A percentile compares a stretch with the other conserved stretches of the same genome.
These are phyloP conservation scores for Beauveria varroae DNA, from an alignment of 2,329 filamentous ascomycete genomes.

Conservation along the genomic window DNA sequence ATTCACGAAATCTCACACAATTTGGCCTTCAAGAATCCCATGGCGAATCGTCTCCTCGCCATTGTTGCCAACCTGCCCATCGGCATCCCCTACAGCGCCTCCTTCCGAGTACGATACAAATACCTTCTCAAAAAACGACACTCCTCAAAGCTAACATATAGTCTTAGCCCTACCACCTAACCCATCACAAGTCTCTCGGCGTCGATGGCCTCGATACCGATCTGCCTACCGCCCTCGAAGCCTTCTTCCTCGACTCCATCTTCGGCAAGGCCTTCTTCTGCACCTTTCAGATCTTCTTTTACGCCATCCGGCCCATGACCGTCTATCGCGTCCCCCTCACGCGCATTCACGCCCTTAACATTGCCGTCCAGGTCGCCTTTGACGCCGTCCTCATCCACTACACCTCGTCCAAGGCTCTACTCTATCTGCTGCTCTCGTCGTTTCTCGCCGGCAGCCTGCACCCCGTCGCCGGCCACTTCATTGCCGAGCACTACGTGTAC, in stretches of 20 bases:
- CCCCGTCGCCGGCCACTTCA: slow-evolving; percentile 94
- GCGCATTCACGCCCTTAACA: slow-evolving; percentile 74
- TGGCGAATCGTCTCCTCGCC: slow-evolving; percentile 77
- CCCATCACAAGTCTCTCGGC: slow-evolving; percentile 96
- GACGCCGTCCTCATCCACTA: slow-evolving; percentile 60
- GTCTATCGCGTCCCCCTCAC: slow-evolving; percentile 87
- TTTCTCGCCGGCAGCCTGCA: slow-evolving; percentile 93
- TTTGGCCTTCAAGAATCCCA: slow-evolving; percentile 75
- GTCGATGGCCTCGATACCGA: slow-evolving; percentile 95
- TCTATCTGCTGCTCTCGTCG: slow-evolving; percentile 80
- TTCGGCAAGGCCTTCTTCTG: slow-evolving; percentile 97
- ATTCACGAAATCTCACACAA: slow-evolving; percentile 99
- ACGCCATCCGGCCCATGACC: slow-evolving; percentile 91
- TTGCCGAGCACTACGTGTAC: slow-evolving; percentile 92
- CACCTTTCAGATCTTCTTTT: slow-evolving; percentile 99
- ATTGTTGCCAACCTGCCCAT: slow-evolving; percentile 95
- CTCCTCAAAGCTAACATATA: slow-evolving; percentile 16
- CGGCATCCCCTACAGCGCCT: slow-evolving; percentile 90
- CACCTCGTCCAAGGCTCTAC: slow-evolving; percentile 57
- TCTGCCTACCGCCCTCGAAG: slow-evolving; percentile 85
- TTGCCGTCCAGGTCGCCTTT: slow-evolving; percentile 68
- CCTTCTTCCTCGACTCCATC: slow-evolving; percentile 87
- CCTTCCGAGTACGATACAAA: slow-evolving; percentile 63
- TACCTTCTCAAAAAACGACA: background rate
- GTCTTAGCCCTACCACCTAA: slow-evolving; percentile 82